phyloP scores from a whole-genome alignment of 2,329 filamentous ascomycete genomes.

The Neofusicoccum laricinum region DNA sequence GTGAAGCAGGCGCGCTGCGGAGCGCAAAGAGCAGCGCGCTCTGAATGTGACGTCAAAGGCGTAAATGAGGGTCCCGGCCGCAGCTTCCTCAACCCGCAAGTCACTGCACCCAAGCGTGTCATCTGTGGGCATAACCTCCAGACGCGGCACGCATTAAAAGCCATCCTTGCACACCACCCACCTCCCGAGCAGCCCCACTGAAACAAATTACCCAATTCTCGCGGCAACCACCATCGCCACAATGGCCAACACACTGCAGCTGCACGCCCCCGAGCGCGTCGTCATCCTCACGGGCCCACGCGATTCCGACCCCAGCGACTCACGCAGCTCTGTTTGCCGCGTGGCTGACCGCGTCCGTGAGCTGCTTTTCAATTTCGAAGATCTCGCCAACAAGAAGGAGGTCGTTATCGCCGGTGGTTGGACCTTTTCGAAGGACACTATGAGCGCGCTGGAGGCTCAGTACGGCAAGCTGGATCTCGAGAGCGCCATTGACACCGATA shows the following conservation, averaged over 20 bases:
- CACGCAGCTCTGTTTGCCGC: neutral
- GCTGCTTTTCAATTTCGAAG: conserved; percentile 19
- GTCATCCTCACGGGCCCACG: neutral
- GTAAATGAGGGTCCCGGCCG: no score
- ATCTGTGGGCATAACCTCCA: no score
- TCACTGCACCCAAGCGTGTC: no score
- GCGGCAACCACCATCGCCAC: neutral
- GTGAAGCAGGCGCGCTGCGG: no score
- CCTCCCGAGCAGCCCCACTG: no score
- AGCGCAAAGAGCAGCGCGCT: no score
- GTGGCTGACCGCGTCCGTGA: conserved; percentile 16
- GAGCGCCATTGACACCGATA: neutral
- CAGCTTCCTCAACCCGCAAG: no score
- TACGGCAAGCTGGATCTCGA: conserved; percentile 11
- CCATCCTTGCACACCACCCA: neutral
- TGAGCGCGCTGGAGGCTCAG: neutral
- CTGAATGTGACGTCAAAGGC: no score
- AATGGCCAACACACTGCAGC: neutral
- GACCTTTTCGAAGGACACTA: conserved; percentile 15
- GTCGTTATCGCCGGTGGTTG: conserved; percentile 29
- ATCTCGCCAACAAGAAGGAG: conserved; percentile 20
- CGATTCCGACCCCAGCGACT: neutral
- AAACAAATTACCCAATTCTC: no score
- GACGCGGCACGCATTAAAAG: no score
- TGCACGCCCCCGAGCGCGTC: neutral